phyloP scores from a whole-genome alignment of 2,329 filamentous ascomycete genomes.

The Penicillium corylophilum region DNA sequence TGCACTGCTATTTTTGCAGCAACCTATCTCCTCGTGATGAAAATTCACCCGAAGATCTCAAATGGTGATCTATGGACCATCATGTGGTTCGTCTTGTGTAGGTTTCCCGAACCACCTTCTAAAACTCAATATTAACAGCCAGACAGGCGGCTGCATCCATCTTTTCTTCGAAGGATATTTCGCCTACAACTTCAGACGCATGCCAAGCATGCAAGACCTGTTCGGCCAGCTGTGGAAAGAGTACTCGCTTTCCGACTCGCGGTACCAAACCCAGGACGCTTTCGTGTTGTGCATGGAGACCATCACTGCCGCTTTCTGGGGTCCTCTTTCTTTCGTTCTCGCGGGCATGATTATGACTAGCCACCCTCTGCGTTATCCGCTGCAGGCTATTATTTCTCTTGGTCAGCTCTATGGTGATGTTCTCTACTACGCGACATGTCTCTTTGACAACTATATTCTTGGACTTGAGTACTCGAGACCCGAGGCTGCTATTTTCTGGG shows the following conservation, averaged over 20 bases:
- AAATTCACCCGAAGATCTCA: slow-evolving; percentile 5
- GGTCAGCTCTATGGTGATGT: slow-evolving; percentile 59
- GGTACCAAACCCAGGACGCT: slow-evolving; percentile 73
- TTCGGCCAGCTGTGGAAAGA: slow-evolving; percentile 89
- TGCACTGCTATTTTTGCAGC: slow-evolving; percentile 4
- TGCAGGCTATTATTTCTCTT: slow-evolving; percentile 55
- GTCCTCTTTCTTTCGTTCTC: slow-evolving; percentile 53
- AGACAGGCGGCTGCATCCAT: slow-evolving; percentile 51
- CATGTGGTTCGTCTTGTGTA: slow-evolving; percentile 10
- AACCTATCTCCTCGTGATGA: slow-evolving; percentile 4
- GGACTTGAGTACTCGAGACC: slow-evolving; percentile 53
- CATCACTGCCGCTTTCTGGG: slow-evolving; percentile 68
- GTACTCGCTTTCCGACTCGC: slow-evolving; percentile 78
- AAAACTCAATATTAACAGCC: neutral
- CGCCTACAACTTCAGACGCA: slow-evolving; percentile 58
- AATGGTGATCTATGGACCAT: slow-evolving; percentile 2
- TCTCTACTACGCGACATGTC: slow-evolving; percentile 57
- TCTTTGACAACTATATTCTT: slow-evolving; percentile 54
- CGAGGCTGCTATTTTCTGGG: slow-evolving; percentile 58
- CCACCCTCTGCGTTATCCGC: slow-evolving; percentile 52
- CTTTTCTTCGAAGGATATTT: slow-evolving; percentile 76
- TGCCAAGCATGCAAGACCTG: slow-evolving; percentile 64
- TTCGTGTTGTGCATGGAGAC: slow-evolving; percentile 83
- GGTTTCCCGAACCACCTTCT: neutral
- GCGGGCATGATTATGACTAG: slow-evolving; percentile 50